Base-by-base conservation (phyloP, 2,329 filamentous ascomycete species). In the Hypoxylon sp. region DNA sequence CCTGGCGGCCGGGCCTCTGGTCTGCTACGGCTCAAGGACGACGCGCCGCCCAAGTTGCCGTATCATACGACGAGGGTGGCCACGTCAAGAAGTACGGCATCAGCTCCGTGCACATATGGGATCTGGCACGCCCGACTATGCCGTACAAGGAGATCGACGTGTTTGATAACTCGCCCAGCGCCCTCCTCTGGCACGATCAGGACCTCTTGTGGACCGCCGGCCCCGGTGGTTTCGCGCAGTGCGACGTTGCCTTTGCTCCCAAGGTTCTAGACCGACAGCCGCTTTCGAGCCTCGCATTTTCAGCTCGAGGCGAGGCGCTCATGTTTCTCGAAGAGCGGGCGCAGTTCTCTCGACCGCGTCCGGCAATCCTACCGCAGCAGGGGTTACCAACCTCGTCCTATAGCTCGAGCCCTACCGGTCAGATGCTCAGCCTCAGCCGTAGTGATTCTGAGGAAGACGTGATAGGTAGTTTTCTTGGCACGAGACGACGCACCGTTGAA, bases 381-480 rank as follows among this genome's bases (percentile, higher is more conserved):
- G 47, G 67, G 11, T 41, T 65, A 4, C 73, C 76, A 2, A 73
- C 77, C 11, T 72, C 77, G 1, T 76, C 78, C 0, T 82, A 79
- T 46, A 77, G 78, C 55, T 79, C 83, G 0, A 83, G 78, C 48
- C 78, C 81, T 1, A 78, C 74, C 13, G 76, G 77, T 0, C 79
- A 80, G 4, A 77, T 81, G 66, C 73, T 86, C 18, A 84, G 81
- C 64, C 78, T 83, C 49, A 87, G 83, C 65, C 80, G 81, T 41
- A 88, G 85, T 63, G 85, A 88, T 63, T 88, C 86, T 0, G 86
- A 88, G 66, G 86, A 88, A 62, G 86, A 88, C 48, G 83, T 83
- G 0, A 76, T 87, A 4, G 83, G 82, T 2, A 86, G 78, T 58
- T 88, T 88, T 66, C 72, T 88, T 2, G 81, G 81, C 0, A 75